Conservation (phyloP, 306 rosid species). For the Rosa multiflora region DNA sequence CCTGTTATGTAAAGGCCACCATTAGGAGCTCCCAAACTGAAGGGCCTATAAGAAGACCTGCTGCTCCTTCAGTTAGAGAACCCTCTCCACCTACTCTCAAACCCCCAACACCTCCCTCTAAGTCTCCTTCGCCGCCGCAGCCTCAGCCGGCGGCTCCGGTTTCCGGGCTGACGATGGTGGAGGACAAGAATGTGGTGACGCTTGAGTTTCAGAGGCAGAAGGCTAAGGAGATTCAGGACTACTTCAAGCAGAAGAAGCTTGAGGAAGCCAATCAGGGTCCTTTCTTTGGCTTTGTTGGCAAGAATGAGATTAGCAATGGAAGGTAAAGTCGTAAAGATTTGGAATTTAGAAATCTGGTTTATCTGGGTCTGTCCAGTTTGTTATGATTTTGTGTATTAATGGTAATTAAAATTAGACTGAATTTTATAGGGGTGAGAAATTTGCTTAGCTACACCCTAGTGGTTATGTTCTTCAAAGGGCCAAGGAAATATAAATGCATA, state of each 20-base stretch:
- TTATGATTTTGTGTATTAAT: not conserved
- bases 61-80: slow-evolving; percentile 67
- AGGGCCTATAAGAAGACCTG: slow-evolving; percentile 93
- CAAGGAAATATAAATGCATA: not conserved
- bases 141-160: slow-evolving; percentile 27
- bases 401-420: not conserved
- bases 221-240: slow-evolving; percentile 97
- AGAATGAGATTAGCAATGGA: slow-evolving; percentile 86
- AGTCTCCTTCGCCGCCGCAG: slow-evolving; percentile 34
- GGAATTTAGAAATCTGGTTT: slow-evolving; percentile 10
- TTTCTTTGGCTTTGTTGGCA: slow-evolving; percentile 78
- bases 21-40: slow-evolving; percentile 74
- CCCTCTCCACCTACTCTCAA: slow-evolving; percentile 53
- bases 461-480: too few species aligned
- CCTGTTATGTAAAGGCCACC: slow-evolving; percentile 23
- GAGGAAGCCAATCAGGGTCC: slow-evolving; percentile 80
- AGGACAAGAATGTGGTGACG: slow-evolving; percentile 53
- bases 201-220: slow-evolving; percentile 92
- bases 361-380: slow-evolving; percentile 1
- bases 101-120: slow-evolving; percentile 67
- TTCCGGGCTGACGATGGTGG: slow-evolving; percentile 31
- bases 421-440: not conserved
- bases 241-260: slow-evolving; percentile 87
- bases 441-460: not conserved
- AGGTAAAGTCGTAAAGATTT: slow-evolving; percentile 70